phyloP scores from a whole-genome alignment of 306 rosid species.

The Acacia melanoxylon region DNA sequence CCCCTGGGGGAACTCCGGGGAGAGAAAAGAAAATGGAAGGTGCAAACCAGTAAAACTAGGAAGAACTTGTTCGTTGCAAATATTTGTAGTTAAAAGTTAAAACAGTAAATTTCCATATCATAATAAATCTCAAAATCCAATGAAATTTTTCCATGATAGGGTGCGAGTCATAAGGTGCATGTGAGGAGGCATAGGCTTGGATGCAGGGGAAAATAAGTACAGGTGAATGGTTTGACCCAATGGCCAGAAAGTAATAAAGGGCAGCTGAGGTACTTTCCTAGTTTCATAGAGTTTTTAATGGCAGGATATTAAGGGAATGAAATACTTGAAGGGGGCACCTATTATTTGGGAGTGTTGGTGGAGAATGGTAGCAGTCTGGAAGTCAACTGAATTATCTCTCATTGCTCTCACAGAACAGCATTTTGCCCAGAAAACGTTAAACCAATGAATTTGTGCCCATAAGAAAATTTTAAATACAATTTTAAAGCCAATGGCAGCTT shows the following conservation, averaged over 20 bases:
- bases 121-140: not conserved
- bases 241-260: not conserved
- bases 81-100: no score
- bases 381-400: not conserved
- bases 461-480: not conserved
- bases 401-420: not conserved
- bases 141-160: not conserved
- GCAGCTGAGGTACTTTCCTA: not conserved
- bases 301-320: not conserved
- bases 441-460: not conserved
- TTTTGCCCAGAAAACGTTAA: not conserved
- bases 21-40: not conserved
- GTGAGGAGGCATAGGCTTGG: not conserved
- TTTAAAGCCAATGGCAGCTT: not conserved
- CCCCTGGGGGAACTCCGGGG: no score
- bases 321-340: not conserved
- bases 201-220: not conserved
- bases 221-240: not conserved
- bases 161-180: not conserved
- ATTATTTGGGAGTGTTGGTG: not conserved
- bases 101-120: not conserved
- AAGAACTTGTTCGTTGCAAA: not conserved
- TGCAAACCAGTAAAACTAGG: not conserved
- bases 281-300: not conserved
- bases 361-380: not conserved